A percentile compares a stretch with the other conserved stretches of the same genome.
Conservation (phyloP, 257 asterid genomes). For the Capsicum chinense region DNA sequence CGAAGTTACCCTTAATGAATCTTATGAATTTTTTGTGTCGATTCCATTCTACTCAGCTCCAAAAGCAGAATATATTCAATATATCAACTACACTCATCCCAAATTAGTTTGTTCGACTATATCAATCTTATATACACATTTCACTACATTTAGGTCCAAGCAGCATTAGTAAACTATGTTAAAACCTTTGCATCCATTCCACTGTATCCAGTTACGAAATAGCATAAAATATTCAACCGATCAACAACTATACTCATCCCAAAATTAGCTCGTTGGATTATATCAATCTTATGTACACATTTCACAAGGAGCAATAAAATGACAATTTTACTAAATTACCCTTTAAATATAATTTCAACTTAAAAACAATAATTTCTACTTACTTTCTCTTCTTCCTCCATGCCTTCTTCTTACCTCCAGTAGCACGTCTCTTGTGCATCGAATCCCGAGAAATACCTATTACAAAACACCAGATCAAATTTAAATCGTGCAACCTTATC, state of each 20-base stretch:
- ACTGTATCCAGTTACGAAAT: too few relatives aligned
- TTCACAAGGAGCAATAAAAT: too few relatives aligned
- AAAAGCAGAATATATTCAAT: background rate
- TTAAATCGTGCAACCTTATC: background rate
- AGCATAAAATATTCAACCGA: too few relatives aligned
- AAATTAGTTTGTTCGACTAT: background rate
- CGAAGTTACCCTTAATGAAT: too few relatives aligned
- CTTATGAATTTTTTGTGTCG: background rate
- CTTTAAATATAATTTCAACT: too few relatives aligned
- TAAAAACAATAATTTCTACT: background rate
- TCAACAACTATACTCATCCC: too few relatives aligned
- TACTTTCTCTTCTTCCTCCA: conserved; percentile 29
- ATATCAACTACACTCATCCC: background rate
- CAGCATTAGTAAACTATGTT: too few relatives aligned
- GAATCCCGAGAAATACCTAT: conserved; percentile 27
- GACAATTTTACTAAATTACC: too few relatives aligned
- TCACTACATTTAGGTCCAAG: too few relatives aligned
- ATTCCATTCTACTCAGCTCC: background rate
- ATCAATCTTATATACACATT: background rate
- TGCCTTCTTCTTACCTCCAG: conserved; percentile 28
- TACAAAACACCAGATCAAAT: background rate
- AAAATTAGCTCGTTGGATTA: too few relatives aligned
- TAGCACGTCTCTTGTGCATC: conserved; percentile 30
- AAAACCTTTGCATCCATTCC: too few relatives aligned
- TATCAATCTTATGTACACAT: too few relatives aligned